Conservation (phyloP, 2,329 filamentous ascomycete genomes). For the Clarireedia homoeocarpa region DNA sequence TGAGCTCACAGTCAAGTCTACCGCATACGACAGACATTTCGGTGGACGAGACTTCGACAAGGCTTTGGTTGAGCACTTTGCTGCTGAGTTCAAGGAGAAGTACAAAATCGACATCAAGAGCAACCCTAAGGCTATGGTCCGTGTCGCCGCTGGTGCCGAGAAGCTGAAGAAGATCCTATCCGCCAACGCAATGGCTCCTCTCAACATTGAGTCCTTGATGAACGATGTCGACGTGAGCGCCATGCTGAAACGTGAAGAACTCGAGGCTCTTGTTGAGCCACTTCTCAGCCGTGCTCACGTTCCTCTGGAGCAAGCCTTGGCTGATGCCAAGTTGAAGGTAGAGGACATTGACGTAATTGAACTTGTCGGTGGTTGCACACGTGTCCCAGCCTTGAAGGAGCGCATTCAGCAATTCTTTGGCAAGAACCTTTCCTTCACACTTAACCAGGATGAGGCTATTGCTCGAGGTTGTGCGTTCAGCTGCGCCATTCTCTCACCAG, state of each 20-base stretch:
- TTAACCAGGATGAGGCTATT: slow-evolving; percentile 97
- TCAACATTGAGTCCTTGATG: slow-evolving; percentile 98
- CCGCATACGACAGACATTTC: slow-evolving; percentile 89
- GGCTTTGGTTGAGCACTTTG: slow-evolving; percentile 89
- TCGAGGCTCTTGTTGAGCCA: slow-evolving; percentile 84
- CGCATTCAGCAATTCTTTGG: slow-evolving; percentile 84
- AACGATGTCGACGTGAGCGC: slow-evolving; percentile 88
- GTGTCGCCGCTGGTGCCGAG: slow-evolving; percentile 82
- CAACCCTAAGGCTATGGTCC: slow-evolving; percentile 82
- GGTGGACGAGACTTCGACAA: slow-evolving; percentile 97
- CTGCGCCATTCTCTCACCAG: slow-evolving; percentile 93
- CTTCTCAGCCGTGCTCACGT: slow-evolving; percentile 64
- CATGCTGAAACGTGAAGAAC: slow-evolving; percentile 87
- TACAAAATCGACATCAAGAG: slow-evolving; percentile 93
- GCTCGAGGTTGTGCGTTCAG: slow-evolving; percentile 94
- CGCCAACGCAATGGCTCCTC: slow-evolving; percentile 82
- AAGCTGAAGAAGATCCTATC: slow-evolving; percentile 98
- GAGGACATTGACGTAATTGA: slow-evolving; percentile 93
- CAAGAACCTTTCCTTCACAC: slow-evolving; percentile 88
- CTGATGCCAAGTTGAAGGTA: slow-evolving; percentile 82
- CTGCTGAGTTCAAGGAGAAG: slow-evolving; percentile 92
- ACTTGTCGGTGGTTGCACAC: slow-evolving; percentile 89
- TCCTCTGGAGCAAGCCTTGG: slow-evolving; percentile 83
- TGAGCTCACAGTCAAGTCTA: slow-evolving; percentile 88
- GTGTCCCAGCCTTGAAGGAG: slow-evolving; percentile 88